These are phyloP conservation scores for Scleroderma bovista DNA, from an alignment of 768 basidiomycete species.

Conservation along the genomic window DNA sequence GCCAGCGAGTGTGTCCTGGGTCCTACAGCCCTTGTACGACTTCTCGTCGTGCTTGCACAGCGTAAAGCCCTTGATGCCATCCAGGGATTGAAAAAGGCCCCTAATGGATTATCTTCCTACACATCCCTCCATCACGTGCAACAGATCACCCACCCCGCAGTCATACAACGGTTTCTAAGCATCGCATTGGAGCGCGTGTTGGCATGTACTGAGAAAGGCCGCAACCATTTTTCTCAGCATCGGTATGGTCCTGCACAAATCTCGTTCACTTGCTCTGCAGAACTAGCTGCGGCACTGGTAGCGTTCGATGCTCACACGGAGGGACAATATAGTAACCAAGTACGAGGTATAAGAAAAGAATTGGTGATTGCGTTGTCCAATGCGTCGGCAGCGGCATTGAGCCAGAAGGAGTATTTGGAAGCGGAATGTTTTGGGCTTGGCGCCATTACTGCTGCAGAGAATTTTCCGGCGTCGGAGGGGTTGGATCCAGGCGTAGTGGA, in stretches of 20 bases:
- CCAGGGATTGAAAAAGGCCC: conserved; percentile 12
- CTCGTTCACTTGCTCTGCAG: conserved; percentile 23
- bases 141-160: conserved; percentile 15
- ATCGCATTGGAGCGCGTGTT: conserved; percentile 1
- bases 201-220: neutral
- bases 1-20: conserved; percentile 21
- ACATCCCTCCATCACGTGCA: conserved; percentile 16
- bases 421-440: neutral
- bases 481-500: neutral
- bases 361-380: conserved; percentile 29
- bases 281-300: conserved; percentile 26
- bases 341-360: conserved; percentile 21
- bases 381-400: conserved; percentile 28
- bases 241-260: conserved; percentile 9
- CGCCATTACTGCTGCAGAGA: neutral
- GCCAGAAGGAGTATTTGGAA: neutral
- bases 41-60: conserved; percentile 25
- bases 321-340: conserved; percentile 12
- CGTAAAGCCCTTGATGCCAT: conserved; percentile 15
- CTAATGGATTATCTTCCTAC: conserved; percentile 12
- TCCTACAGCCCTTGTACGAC: conserved; percentile 20
- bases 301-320: conserved; percentile 23
- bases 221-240: neutral
- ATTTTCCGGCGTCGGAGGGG: neutral
- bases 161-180: conserved; percentile 16